Conservation (phyloP, 2,329 filamentous ascomycete species). For the Xylaria sp. region DNA sequence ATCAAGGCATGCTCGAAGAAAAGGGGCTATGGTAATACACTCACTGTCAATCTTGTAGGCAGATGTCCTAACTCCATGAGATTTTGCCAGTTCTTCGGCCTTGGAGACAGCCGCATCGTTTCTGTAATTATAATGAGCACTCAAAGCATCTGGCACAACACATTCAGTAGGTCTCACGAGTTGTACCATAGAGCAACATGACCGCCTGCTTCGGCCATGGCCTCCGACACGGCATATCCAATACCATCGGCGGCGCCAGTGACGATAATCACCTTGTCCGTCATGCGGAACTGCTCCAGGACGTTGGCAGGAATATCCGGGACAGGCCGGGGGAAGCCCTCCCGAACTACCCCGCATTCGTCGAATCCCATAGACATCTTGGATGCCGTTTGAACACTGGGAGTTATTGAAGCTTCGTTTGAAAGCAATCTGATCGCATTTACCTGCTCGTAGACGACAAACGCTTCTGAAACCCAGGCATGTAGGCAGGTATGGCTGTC, state of each 20-base stretch:
- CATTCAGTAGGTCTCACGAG: constrained; percentile 12
- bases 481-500: neutral
- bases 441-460: neutral
- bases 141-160: neutral
- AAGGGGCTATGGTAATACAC: neutral
- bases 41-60: constrained; percentile 19
- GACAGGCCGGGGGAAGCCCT: constrained; percentile 17
- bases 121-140: constrained; percentile 9
- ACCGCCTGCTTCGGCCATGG: constrained; percentile 18
- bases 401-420: too few species aligned
- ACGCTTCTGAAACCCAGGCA: neutral
- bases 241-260: constrained; percentile 20
- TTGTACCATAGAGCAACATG: constrained; percentile 20
- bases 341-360: constrained; percentile 18
- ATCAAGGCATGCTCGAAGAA: neutral
- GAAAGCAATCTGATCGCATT: too few species aligned
- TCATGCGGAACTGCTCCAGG: constrained; percentile 18
- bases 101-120: constrained; percentile 16
- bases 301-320: constrained; percentile 17
- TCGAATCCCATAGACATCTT: constrained; percentile 21
- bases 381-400: neutral
- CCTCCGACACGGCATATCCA: constrained; percentile 19
- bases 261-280: constrained; percentile 18
- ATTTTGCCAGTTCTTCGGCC: constrained; percentile 9
- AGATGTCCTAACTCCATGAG: constrained; percentile 11